Percentiles rank a stretch among this genome's conserved stretches.
phyloP scores from a whole-genome alignment of 306 rosid genomes.

The Coriaria nepalensis region DNA sequence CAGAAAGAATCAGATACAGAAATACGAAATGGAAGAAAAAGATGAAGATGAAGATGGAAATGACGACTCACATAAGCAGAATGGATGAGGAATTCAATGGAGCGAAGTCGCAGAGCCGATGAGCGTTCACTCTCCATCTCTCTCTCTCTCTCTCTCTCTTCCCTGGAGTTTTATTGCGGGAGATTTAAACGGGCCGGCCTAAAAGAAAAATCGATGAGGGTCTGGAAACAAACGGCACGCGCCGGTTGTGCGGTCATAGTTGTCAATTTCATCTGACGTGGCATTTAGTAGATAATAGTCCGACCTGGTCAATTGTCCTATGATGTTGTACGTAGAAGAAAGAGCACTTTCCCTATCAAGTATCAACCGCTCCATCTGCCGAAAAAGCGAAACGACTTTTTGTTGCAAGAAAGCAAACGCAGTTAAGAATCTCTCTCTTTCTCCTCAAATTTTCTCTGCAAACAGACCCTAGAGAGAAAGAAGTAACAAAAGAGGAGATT shows the following conservation, averaged over 20 bases:
- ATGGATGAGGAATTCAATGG: slow-evolving; percentile 44
- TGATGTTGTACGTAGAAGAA: too few species aligned
- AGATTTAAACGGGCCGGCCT: slow-evolving; percentile 1
- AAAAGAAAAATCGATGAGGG: too few species aligned
- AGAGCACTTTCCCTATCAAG: too few species aligned
- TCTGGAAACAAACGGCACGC: too few species aligned
- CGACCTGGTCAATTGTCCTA: too few species aligned
- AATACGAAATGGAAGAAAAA: neutral
- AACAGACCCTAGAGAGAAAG: neutral
- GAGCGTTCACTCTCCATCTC: slow-evolving; percentile 15
- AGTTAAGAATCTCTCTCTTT: neutral
- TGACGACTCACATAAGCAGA: slow-evolving; percentile 37
- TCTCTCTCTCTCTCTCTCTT: neutral
- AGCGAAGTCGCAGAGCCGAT: slow-evolving; percentile 21
- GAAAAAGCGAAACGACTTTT: too few species aligned
- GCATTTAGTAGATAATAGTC: too few species aligned
- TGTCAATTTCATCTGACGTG: too few species aligned
- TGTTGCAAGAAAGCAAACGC: neutral
- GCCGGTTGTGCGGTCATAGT: too few species aligned
- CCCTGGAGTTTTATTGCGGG: neutral
- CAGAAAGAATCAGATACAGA: neutral
- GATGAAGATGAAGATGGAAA: neutral
- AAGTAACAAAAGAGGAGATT: neutral
- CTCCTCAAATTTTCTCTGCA: neutral
- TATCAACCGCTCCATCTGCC: too few species aligned